Evolutionary conservation across 2,329 filamentous ascomycete genomes (phyloP).

Genomic region (Endoconidiophora polonica): DNA sequence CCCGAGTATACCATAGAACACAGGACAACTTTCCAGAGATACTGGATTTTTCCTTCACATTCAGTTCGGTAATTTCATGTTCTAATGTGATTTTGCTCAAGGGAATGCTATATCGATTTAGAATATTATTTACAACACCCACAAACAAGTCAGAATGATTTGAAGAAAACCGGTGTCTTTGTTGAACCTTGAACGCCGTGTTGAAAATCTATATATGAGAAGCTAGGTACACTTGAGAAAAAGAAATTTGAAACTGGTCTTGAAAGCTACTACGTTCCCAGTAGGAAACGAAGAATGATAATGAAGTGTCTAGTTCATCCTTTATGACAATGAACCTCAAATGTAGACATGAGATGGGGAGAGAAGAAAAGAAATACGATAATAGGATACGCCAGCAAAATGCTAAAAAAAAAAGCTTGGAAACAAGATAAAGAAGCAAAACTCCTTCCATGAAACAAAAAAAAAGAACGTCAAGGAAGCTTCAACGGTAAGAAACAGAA

Average conservation of each 20-base stretch:
- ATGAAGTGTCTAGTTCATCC: background rate
- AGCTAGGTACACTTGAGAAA: too few relatives aligned
- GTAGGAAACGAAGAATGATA: background rate
- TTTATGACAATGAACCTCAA: background rate
- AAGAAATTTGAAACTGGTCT: background rate
- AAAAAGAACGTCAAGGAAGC: background rate
- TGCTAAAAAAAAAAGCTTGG: slow-evolving; percentile 4
- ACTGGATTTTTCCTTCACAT: background rate
- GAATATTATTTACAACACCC: too few relatives aligned
- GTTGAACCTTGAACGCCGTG: too few relatives aligned
- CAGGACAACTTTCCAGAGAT: background rate
- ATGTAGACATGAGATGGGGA: background rate
- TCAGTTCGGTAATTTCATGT: too few relatives aligned
- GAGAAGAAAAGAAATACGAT: background rate
- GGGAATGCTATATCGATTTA: too few relatives aligned
- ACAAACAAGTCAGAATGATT: too few relatives aligned
- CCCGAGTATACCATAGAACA: background rate
- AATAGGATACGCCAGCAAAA: slow-evolving; percentile 7
- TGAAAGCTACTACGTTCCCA: background rate
- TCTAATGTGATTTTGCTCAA: too few relatives aligned
- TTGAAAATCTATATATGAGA: too few relatives aligned
- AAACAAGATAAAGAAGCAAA: background rate
- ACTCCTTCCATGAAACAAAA: background rate
- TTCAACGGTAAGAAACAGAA: background rate
- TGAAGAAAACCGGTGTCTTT: too few relatives aligned